These are phyloP conservation scores for Luffa aegyptiaca DNA, from an alignment of 306 rosid genomes.

Conservation along the genomic window DNA sequence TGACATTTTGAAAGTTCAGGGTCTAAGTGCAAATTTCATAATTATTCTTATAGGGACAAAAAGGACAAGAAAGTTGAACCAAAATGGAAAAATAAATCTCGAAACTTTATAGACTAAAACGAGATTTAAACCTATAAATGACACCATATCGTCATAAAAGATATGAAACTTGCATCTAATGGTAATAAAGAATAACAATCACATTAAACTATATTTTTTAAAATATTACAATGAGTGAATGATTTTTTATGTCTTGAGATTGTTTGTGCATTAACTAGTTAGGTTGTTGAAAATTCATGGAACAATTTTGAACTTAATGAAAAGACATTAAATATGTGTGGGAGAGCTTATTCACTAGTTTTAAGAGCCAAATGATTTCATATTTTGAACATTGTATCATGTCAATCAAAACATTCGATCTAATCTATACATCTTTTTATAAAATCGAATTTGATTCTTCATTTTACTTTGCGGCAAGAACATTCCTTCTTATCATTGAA, in stretches of 20 bases:
- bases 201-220: neutral
- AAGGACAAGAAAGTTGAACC: neutral
- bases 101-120: neutral
- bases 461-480: neutral
- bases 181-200: too few relatives aligned
- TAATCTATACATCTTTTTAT: neutral
- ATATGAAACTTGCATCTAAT: too few relatives aligned
- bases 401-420: neutral
- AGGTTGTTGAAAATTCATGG: neutral
- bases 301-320: neutral
- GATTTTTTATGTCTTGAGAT: too few relatives aligned
- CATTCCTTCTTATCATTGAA: neutral
- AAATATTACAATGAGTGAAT: too few relatives aligned
- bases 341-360: neutral
- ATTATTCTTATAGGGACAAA: neutral
- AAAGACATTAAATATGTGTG: neutral
- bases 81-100: neutral
- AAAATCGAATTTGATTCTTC: slow-evolving; percentile 4
- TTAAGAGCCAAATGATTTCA: neutral
- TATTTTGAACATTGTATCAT: neutral
- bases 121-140: neutral
- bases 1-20: neutral
- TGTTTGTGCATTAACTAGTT: neutral
- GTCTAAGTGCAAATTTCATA: neutral
- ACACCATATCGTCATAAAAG: too few relatives aligned